Conservation (phyloP, 768 basidiomycete genomes). For the Calocybe gangraenosa region DNA sequence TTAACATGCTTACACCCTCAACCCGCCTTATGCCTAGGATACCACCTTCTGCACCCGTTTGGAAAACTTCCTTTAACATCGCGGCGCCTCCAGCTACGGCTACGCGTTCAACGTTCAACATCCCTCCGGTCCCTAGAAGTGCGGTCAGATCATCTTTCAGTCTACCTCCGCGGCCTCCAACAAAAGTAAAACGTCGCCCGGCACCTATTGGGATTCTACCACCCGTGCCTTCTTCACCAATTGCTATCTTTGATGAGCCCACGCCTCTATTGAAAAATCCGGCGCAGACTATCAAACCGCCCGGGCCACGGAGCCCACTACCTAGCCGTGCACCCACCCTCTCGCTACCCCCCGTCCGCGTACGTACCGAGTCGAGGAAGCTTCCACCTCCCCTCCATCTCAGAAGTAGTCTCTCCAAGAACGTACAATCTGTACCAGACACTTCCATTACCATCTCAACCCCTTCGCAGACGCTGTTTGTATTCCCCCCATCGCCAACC, state of each 20-base stretch:
- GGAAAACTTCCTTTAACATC: conserved; percentile 55
- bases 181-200: conserved; percentile 58
- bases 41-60: conserved; percentile 49
- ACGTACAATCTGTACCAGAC: conserved; percentile 24
- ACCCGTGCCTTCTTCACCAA: conserved; percentile 71
- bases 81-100: conserved; percentile 52
- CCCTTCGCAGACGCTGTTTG: conserved; percentile 81
- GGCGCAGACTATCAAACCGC: conserved; percentile 4
- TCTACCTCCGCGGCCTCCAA: conserved; percentile 32
- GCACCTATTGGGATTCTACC: conserved; percentile 59
- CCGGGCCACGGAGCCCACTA: conserved; percentile 9
- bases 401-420: conserved; percentile 31
- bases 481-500: conserved; percentile 78
- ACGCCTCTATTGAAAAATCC: conserved; percentile 12
- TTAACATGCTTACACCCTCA: conserved; percentile 20
- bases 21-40: conserved; percentile 25
- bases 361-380: conserved; percentile 52
- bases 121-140: conserved; percentile 31
- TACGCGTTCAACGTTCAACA: conserved; percentile 46
- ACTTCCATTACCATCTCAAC: conserved; percentile 33
- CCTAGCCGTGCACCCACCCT: conserved; percentile 17
- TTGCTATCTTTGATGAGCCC: conserved; percentile 43
- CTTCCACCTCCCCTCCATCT: conserved; percentile 59
- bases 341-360: conserved; percentile 36
- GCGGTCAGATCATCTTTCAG: conserved; percentile 53